phyloP scores from a whole-genome alignment of 108 stramenopile genomes.

The Halocafeteria seosinensis region DNA sequence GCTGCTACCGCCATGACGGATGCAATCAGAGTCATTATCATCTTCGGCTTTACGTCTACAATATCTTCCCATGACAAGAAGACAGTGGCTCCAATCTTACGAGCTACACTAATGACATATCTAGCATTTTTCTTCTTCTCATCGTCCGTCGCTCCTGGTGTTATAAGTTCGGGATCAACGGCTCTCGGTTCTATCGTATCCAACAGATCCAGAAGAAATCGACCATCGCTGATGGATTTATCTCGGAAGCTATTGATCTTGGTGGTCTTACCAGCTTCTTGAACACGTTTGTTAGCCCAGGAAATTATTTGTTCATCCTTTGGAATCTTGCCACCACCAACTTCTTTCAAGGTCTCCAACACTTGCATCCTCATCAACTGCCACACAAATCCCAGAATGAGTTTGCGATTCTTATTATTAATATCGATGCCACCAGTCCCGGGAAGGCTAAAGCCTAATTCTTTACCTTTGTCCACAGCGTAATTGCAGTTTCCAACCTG shows the following conservation, averaged over 20 bases:
- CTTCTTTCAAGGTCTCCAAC: slow-evolving; percentile 3
- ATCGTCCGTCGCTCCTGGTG: slow-evolving; percentile 14
- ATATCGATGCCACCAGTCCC: slow-evolving; percentile 38
- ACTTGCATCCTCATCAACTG: slow-evolving; percentile 40
- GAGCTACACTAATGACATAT: slow-evolving; percentile 30
- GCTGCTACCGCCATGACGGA: slow-evolving; percentile 14
- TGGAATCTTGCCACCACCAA: neutral
- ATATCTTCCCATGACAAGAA: slow-evolving; percentile 41
- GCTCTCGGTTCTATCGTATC: slow-evolving; percentile 18
- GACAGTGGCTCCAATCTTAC: slow-evolving; percentile 32
- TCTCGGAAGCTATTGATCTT: slow-evolving; percentile 29
- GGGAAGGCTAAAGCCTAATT: slow-evolving; percentile 11
- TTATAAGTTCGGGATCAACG: slow-evolving; percentile 27
- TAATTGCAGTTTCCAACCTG: slow-evolving; percentile 19
- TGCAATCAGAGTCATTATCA: slow-evolving; percentile 31
- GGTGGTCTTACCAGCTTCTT: neutral
- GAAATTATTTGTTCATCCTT: slow-evolving; percentile 2
- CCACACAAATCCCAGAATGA: slow-evolving; percentile 41
- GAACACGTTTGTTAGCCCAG: slow-evolving; percentile 22
- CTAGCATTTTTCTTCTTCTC: slow-evolving; percentile 25
- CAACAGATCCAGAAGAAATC: slow-evolving; percentile 33
- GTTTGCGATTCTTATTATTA: slow-evolving; percentile 26
- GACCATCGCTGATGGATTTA: slow-evolving; percentile 14
- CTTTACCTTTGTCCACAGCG: slow-evolving; percentile 9
- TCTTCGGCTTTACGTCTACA: slow-evolving; percentile 32